Evolutionary conservation across 768 basidiomycete genomes (phyloP).

Genomic region (Lactifluus subvellereus): DNA sequence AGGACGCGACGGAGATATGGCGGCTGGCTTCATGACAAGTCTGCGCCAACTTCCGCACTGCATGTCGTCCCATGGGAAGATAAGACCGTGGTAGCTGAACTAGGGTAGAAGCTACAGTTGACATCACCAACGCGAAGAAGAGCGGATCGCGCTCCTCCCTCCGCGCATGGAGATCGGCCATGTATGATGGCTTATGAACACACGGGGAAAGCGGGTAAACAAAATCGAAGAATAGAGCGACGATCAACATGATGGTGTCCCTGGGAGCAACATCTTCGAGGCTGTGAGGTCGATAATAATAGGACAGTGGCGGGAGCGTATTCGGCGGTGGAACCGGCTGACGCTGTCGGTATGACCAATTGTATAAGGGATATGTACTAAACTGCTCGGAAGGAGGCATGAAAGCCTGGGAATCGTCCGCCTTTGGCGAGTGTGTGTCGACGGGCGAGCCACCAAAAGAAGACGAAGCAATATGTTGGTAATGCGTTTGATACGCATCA

Average conservation of each 20-base stretch:
- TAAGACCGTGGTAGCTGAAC: constrained; percentile 87
- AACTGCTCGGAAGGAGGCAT: constrained; percentile 45
- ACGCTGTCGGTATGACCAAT: constrained; percentile 68
- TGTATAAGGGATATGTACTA: constrained; percentile 59
- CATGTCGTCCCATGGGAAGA: constrained; percentile 77
- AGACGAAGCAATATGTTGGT: constrained; percentile 36
- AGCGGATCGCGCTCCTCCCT: constrained; percentile 85
- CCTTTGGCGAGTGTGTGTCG: constrained; percentile 34
- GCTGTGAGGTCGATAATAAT: constrained; percentile 67
- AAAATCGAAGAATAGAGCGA: constrained; percentile 89
- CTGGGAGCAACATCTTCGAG: constrained; percentile 80
- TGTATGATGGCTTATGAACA: constrained; percentile 85
- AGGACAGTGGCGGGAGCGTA: constrained; percentile 53
- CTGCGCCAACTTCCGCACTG: constrained; percentile 81
- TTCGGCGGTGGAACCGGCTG: constrained; percentile 44
- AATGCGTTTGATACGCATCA: constrained; percentile 59
- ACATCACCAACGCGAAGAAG: constrained; percentile 88
- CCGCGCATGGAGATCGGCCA: constrained; percentile 77
- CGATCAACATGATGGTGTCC: constrained; percentile 74
- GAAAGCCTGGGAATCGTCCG: constrained; percentile 41
- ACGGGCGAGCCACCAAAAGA: constrained; percentile 38
- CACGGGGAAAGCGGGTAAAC: constrained; percentile 89
- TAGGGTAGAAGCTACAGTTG: constrained; percentile 79
- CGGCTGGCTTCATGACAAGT: constrained; percentile 78
- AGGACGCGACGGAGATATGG: constrained; percentile 71